Conservation (phyloP, 805 yeast species). For the Candida boidinii region DNA sequence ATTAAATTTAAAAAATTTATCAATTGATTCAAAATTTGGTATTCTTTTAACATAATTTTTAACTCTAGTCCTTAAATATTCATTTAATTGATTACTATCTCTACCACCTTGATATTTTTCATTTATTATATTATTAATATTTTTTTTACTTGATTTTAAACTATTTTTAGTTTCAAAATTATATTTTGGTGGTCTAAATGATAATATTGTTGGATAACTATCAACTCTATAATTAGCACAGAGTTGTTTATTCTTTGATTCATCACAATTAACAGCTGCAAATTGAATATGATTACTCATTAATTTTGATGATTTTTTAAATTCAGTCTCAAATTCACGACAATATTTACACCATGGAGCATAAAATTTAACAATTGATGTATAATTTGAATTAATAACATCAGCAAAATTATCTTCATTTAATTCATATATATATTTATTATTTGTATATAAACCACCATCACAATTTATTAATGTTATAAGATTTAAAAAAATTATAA, state of each 20-base stretch:
- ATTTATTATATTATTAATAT: conserved; percentile 33
- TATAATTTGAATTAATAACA: conserved; percentile 65
- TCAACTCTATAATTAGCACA: conserved; percentile 59
- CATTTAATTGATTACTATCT: conserved; percentile 41
- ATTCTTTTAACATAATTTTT: conserved; percentile 59
- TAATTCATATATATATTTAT: conserved; percentile 25
- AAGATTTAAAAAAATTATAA: background rate
- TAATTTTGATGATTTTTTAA: conserved; percentile 51
- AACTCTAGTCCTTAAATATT: conserved; percentile 46
- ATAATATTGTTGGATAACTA: conserved; percentile 80
- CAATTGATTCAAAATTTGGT: conserved; percentile 23
- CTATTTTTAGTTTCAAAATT: conserved; percentile 4
- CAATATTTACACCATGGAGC: conserved; percentile 99
- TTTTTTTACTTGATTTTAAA: conserved; percentile 8
- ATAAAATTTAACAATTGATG: conserved; percentile 79
- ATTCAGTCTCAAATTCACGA: conserved; percentile 57
- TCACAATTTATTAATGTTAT: background rate
- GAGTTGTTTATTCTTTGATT: conserved; percentile 51
- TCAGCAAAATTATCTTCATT: conserved; percentile 51
- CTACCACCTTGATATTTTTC: conserved; percentile 61
- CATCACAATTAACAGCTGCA: conserved; percentile 85
- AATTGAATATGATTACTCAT: conserved; percentile 52
- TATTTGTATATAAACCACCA: conserved; percentile 15
- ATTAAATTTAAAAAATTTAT: conserved; percentile 18
- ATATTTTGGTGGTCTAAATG: conserved; percentile 74